These are phyloP conservation scores for Backusella macrospora DNA, from an alignment of 192 early-diverging fungal species.

Conservation along the genomic window DNA sequence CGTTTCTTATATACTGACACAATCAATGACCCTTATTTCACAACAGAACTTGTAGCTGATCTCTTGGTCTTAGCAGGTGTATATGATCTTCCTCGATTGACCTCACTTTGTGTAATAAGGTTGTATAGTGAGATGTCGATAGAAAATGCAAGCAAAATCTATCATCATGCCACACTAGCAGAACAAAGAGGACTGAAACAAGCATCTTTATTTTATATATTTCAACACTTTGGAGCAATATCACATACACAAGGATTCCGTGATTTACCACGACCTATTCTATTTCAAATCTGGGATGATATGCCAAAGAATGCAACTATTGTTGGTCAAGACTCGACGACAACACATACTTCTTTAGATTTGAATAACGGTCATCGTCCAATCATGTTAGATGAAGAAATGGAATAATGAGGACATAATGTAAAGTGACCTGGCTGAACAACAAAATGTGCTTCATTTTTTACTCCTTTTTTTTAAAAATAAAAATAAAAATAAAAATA, in stretches of 20 bases:
- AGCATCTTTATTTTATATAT: constrained; percentile 55
- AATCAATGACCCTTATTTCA: constrained; percentile 37
- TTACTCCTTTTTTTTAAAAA: too few relatives aligned
- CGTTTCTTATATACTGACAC: constrained; percentile 62
- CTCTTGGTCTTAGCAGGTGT: constrained; percentile 62
- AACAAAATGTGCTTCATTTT: too few relatives aligned
- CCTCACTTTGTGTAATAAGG: constrained; percentile 47
- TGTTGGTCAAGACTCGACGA: constrained; percentile 12
- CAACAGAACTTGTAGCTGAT: constrained; percentile 48
- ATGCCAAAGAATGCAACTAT: constrained; percentile 47
- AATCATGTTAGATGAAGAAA: neutral
- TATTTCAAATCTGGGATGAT: constrained; percentile 64
- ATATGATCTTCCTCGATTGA: constrained; percentile 59
- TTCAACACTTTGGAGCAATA: constrained; percentile 62
- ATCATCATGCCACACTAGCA: constrained; percentile 53
- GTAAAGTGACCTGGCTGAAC: too few relatives aligned
- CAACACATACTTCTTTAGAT: neutral
- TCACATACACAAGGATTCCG: constrained; percentile 58
- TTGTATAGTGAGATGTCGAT: constrained; percentile 54
- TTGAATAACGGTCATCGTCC: neutral
- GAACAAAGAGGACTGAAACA: constrained; percentile 56
- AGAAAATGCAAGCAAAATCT: constrained; percentile 58
- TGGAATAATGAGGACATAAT: neutral
- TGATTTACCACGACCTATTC: constrained; percentile 48
- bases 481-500: too few relatives aligned